Percentiles rank a stretch among this genome's conserved stretches.
phyloP scores from a whole-genome alignment of 805 yeast species.

The Alloascoidea africana region DNA sequence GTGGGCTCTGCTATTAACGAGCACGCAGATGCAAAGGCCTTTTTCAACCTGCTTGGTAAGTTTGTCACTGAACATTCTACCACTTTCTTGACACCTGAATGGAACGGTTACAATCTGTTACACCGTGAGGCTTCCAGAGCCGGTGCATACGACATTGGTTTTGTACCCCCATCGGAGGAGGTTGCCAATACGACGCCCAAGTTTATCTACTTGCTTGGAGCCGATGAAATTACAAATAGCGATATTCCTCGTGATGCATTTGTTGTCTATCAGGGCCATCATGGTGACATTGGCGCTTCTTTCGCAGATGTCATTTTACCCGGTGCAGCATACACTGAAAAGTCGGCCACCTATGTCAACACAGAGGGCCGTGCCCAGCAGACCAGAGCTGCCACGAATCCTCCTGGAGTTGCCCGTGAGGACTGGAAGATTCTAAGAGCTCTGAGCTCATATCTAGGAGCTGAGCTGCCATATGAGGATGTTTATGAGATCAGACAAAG shows the following conservation, averaged over 20 bases:
- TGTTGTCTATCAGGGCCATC: conserved; percentile 84
- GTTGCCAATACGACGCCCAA: conserved; percentile 38
- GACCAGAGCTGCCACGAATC: conserved; percentile 75
- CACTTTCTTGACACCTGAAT: conserved; percentile 51
- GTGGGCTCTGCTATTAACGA: conserved; percentile 72
- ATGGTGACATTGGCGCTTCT: conserved; percentile 82
- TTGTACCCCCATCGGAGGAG: conserved; percentile 35
- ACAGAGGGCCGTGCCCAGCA: conserved; percentile 83
- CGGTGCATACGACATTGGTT: conserved; percentile 79
- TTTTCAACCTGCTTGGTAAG: conserved; percentile 42
- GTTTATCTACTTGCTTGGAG: conserved; percentile 67
- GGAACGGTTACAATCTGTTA: conserved; percentile 72
- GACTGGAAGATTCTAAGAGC: conserved; percentile 87
- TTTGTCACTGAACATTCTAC: conserved; percentile 36
- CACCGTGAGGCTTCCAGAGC: conserved; percentile 83
- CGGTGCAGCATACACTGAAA: conserved; percentile 82
- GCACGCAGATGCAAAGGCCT: conserved; percentile 44
- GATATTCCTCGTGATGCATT: conserved; percentile 75
- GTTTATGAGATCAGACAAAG: conserved; percentile 50
- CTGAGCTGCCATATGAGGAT: conserved; percentile 65
- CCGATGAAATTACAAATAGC: conserved; percentile 58
- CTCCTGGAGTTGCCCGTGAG: conserved; percentile 84
- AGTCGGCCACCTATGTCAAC: conserved; percentile 70
- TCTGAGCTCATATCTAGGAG: conserved; percentile 59
- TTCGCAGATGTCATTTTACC: conserved; percentile 80